Evolutionary conservation across 495 filamentous ascomycete genomes (phyloP).

Genomic region (Aspergillus haitiensis): DNA sequence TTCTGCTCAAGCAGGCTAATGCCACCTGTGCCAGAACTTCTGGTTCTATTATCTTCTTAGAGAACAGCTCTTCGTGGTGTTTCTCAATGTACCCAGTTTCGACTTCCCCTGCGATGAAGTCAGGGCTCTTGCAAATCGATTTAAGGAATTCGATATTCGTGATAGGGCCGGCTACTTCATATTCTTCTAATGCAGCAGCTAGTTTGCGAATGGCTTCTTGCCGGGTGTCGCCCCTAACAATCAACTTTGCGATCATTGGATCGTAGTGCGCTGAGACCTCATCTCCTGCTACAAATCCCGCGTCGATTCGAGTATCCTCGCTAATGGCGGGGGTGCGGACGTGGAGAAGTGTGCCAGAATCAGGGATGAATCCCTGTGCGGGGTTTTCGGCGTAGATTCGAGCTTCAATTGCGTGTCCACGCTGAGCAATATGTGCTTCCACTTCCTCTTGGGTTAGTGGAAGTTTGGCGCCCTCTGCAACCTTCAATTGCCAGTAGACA

Average conservation of each 20-base stretch:
- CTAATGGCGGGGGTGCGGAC: slow-evolving; percentile 68
- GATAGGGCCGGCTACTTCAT: slow-evolving; percentile 87
- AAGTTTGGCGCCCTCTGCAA: slow-evolving; percentile 83
- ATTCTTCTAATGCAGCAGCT: slow-evolving; percentile 76
- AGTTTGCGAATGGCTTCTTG: slow-evolving; percentile 82
- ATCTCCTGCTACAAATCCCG: slow-evolving; percentile 88
- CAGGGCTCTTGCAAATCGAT: slow-evolving; percentile 71
- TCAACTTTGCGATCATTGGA: slow-evolving; percentile 98
- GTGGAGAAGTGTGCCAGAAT: slow-evolving; percentile 86
- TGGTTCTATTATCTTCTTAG: slow-evolving; percentile 49
- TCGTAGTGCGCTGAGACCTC: slow-evolving; percentile 95
- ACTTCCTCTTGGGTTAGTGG: slow-evolving; percentile 84
- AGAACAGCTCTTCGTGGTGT: slow-evolving; percentile 72
- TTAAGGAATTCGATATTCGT: slow-evolving; percentile 99
- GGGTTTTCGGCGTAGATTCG: slow-evolving; percentile 97
- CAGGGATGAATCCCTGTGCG: slow-evolving; percentile 83
- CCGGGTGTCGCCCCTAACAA: slow-evolving; percentile 78
- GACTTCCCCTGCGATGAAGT: slow-evolving; percentile 83
- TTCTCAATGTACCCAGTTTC: slow-evolving; percentile 97
- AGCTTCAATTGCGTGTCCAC: slow-evolving; percentile 89
- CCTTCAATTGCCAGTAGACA: slow-evolving; percentile 93
- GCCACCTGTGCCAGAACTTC: slow-evolving; percentile 84
- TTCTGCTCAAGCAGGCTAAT: slow-evolving; percentile 61
- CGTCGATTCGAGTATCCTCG: slow-evolving; percentile 82
- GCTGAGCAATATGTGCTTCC: slow-evolving; percentile 67